Conservation (phyloP, 768 basidiomycete genomes). For the Suillus subaureus region DNA sequence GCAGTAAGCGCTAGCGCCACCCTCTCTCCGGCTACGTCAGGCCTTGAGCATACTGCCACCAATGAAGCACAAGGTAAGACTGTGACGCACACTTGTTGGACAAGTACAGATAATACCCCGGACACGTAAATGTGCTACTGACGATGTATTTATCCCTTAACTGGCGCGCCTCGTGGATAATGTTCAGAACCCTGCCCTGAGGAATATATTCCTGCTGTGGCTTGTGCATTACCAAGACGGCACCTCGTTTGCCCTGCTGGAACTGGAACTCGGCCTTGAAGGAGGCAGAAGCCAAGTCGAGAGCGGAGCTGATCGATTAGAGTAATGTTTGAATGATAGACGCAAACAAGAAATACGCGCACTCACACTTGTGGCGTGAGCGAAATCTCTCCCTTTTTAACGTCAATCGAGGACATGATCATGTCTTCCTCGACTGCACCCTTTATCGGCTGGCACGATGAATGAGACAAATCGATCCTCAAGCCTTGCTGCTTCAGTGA, state of each 20-base stretch:
- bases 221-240: constrained; percentile 35
- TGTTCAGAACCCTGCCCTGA: constrained; percentile 21
- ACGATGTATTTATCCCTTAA: constrained; percentile 36
- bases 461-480: constrained; percentile 3
- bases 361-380: constrained; percentile 25
- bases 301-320: constrained; percentile 14
- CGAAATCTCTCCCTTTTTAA: constrained; percentile 11
- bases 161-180: constrained; percentile 23
- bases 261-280: constrained; percentile 39
- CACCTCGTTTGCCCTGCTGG: constrained; percentile 30
- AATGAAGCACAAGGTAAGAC: not conserved
- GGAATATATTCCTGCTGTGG: constrained; percentile 29
- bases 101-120: constrained; percentile 38
- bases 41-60: constrained; percentile 7
- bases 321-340: not conserved
- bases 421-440: constrained; percentile 22
- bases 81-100: constrained; percentile 22
- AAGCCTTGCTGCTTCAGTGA: constrained; percentile 21
- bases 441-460: constrained; percentile 16
- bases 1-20: constrained; percentile 25
- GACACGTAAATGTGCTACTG: constrained; percentile 32
- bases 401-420: constrained; percentile 28
- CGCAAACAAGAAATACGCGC: not conserved
- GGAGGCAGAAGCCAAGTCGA: constrained; percentile 30
- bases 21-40: constrained; percentile 23